Base-by-base conservation (phyloP, 176 grass and related monocot genomes). In the Avena eriantha region DNA sequence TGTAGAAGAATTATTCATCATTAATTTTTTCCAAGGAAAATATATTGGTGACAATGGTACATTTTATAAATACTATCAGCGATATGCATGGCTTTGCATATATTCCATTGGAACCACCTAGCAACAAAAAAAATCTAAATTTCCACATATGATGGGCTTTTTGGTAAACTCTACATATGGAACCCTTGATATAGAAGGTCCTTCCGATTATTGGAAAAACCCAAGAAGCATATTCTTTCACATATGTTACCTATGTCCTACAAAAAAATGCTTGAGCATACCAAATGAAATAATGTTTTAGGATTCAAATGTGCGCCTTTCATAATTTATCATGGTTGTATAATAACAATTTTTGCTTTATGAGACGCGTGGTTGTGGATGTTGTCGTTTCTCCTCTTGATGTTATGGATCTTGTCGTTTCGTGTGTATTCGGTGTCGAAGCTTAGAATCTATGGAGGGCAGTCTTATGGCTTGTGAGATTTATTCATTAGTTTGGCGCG, bases 11-110 rank as follows among this genome's bases (percentile, higher is more conserved):
- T 86, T 98, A 79, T 91, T 91, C 74, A 31, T 86, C 73, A 94
- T 60, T 91, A 94, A 95, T 58, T 92, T 89, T 73, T 91, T 87
- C 79, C 90, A 94, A 24, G 96, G 96, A 84, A 98, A 98, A 58
- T 94, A 93, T 63, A 94, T 95, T 55, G 93, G 96, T 70, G 93
- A 98, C 35, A 16, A 53, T 17, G 4, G 15, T 53, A 53, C 0
- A 53, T 15, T 53, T 53, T 53, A 16, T 16, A 1, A 53, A 53
- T 53, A 53, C 15, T 53, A 16, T 17, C 50, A 16, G 4, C 16
- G 15, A 17, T 53, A 53, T 53, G 15, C 50, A 53, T 53, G 5
- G 50, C 14, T 14, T 53, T 5, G 3, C 15, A 53, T 17, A 17
- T 67, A 34, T 34, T 67, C 31, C 13, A 67, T 67, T 67, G 29